Conservation (phyloP, 176 grass and related monocot species). For the Triticum urartu region DNA sequence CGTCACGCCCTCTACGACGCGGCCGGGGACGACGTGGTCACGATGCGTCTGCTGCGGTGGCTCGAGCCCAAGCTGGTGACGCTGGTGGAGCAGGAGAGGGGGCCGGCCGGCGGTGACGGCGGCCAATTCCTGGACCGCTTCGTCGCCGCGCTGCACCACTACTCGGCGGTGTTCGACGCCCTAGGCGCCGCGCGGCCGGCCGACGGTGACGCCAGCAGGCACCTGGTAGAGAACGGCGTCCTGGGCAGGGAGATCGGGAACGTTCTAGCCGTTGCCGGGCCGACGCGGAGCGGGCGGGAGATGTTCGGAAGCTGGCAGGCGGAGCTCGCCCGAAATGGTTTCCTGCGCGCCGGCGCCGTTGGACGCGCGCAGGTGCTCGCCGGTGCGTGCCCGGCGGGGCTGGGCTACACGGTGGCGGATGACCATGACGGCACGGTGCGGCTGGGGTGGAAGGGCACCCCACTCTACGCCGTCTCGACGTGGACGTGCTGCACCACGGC, state of each 20-base stretch:
- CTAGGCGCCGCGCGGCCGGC: conserved; percentile 40
- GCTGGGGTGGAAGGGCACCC: conserved; percentile 63
- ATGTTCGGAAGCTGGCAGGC: conserved; percentile 43
- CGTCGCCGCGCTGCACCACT: conserved; percentile 53
- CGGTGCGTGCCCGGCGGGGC: conserved; percentile 38
- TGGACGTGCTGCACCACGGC: conserved; percentile 38
- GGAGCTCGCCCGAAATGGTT: conserved; percentile 43
- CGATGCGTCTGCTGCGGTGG: conserved; percentile 44
- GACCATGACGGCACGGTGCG: conserved; percentile 45
- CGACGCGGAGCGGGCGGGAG: conserved; percentile 31
- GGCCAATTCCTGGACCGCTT: conserved; percentile 61
- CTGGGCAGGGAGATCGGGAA: conserved; percentile 53
- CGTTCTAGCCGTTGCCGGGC: conserved; percentile 52
- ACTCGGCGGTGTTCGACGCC: conserved; percentile 56
- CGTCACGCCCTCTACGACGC: conserved; percentile 59
- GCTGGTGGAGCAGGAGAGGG: conserved; percentile 58
- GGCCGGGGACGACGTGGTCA: conserved; percentile 33
- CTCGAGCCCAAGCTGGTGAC: conserved; percentile 48
- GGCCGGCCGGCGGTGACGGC: background rate
- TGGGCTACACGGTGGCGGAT: conserved; percentile 49
- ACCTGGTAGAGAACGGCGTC: conserved; percentile 49
- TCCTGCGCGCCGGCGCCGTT: conserved; percentile 17
- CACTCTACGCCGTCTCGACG: conserved; percentile 45
- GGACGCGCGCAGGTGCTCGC: conserved; percentile 55
- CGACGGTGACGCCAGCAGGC: conserved; percentile 47